phyloP scores from a whole-genome alignment of 306 rosid genomes.

The Alnus rubra region DNA sequence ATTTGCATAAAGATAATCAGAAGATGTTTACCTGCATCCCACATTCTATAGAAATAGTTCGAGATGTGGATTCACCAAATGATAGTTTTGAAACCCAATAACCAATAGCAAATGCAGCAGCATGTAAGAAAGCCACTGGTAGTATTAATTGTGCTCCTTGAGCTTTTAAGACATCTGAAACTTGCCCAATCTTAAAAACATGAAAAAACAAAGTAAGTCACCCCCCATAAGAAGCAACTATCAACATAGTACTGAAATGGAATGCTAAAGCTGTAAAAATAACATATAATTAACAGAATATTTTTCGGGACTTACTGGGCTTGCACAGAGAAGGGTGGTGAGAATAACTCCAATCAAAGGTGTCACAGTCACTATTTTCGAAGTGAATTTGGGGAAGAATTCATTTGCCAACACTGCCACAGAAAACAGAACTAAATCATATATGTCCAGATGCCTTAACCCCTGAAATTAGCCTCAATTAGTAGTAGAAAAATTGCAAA shows the following conservation, averaged over 20 bases:
- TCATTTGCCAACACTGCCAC: slow-evolving; percentile 86
- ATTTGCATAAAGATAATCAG: neutral
- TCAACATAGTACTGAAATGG: slow-evolving; percentile 2
- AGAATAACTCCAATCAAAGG: slow-evolving; percentile 91
- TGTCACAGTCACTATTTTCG: slow-evolving; percentile 70
- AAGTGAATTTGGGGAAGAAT: slow-evolving; percentile 86
- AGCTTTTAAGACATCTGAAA: slow-evolving; percentile 75
- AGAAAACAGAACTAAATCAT: slow-evolving; percentile 35
- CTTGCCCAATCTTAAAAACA: slow-evolving; percentile 82
- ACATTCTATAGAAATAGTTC: slow-evolving; percentile 93
- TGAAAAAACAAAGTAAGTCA: slow-evolving; percentile 19
- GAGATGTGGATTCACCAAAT: slow-evolving; percentile 97
- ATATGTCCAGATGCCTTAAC: slow-evolving; percentile 13
- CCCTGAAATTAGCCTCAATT: slow-evolving; percentile 17
- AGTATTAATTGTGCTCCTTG: slow-evolving; percentile 80
- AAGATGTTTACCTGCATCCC: slow-evolving; percentile 82
- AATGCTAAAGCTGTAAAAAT: slow-evolving; percentile 21
- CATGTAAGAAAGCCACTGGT: slow-evolving; percentile 82
- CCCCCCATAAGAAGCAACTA: slow-evolving; percentile 20
- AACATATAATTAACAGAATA: neutral
- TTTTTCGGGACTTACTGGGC: slow-evolving; percentile 63
- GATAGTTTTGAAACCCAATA: slow-evolving; percentile 79
- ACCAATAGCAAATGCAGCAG: slow-evolving; percentile 87
- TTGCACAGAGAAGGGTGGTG: slow-evolving; percentile 90
- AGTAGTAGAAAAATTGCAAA: neutral